Percentiles rank a stretch among this genome's conserved stretches.
Evolutionary conservation across 2,329 filamentous ascomycete species (phyloP).

Genomic region (Penicillium nordicum): DNA sequence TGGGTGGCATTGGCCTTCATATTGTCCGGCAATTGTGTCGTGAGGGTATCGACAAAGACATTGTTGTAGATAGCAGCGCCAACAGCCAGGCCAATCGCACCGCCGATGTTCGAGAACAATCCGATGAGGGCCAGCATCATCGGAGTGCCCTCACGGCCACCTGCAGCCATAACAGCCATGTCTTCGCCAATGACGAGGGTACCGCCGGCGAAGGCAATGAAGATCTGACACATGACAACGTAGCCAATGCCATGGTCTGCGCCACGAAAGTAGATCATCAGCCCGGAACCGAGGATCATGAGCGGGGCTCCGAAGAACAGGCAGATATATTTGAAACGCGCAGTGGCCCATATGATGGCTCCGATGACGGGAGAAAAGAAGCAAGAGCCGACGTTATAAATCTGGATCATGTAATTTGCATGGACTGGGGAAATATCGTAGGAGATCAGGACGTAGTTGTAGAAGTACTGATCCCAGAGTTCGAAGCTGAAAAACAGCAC

Average conservation of each 20-base stretch:
- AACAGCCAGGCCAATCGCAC: conserved; percentile 34
- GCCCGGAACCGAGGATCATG: conserved; percentile 50
- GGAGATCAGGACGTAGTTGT: conserved; percentile 54
- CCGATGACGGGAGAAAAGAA: conserved; percentile 52
- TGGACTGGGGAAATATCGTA: conserved; percentile 43
- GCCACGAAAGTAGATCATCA: conserved; percentile 57
- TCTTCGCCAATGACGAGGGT: conserved; percentile 55
- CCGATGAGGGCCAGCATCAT: conserved; percentile 40
- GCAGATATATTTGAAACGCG: conserved; percentile 52
- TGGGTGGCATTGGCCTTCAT: conserved; percentile 18
- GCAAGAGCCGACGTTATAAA: conserved; percentile 54
- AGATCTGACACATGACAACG: conserved; percentile 55
- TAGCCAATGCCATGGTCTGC: conserved; percentile 48
- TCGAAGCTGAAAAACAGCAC: conserved; percentile 51
- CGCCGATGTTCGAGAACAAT: conserved; percentile 35
- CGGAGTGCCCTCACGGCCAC: conserved; percentile 54
- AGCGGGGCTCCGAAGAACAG: conserved; percentile 53
- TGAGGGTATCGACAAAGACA: conserved; percentile 51
- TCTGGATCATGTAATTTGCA: conserved; percentile 49
- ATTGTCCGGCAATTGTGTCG: conserved; percentile 43
- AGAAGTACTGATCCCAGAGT: conserved; percentile 55
- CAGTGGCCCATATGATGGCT: conserved; percentile 47
- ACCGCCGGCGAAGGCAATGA: conserved; percentile 54
- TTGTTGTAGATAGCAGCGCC: conserved; percentile 54
- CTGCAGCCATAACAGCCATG: conserved; percentile 57